Base-by-base conservation (phyloP, 306 rosid species). In the Mucuna pruriens region DNA sequence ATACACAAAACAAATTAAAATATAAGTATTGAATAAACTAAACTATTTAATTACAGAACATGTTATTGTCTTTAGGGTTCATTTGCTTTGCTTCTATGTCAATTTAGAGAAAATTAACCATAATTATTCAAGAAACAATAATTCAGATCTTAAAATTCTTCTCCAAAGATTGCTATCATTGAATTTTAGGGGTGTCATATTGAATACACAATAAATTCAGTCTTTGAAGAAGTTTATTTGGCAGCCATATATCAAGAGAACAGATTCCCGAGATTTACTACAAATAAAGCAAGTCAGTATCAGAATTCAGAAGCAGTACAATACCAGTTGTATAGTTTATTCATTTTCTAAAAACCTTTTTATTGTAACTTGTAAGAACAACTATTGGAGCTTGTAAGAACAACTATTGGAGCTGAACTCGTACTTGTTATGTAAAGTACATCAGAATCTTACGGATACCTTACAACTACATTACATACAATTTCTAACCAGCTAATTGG, bases 401-500 rank as follows among this genome's bases (percentile, higher is more conserved):
- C 71, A 66, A 77, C 69, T 64, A 16, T 54, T 55, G 81, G 80
- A 79, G 80, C 68, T 42, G 81, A 84, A 86, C 75, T 71, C 79
- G 72, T 51, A 6, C 64, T 70, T 65, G 16, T 13, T 80, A 73
- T 80, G 61, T 74, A 75, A 71, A 74, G 57, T 88, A 74, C 83
- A 85, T 77, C 72, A 84, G 62, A 75, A 68, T 75, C 73, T 57
- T 71, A 31, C 60, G 39, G 66, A 79, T 49, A 78, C 17, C 80
- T 75, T 42, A 78, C 74, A 81, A 62, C 76, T 49, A 78, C 17
- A 78, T 75, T 42, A 78, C 74, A 81, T 67, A 66, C 79, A 82
- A 85, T 66, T 83, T 84, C 71, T 80, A 75, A 55, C 29, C 89
- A 80, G 54, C 70, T 83, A 60, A 70, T 66, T 58, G 78, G 76